These are phyloP conservation scores for Nematodospora anomalae DNA, from an alignment of 1,139 yeast species.

Conservation along the genomic window DNA sequence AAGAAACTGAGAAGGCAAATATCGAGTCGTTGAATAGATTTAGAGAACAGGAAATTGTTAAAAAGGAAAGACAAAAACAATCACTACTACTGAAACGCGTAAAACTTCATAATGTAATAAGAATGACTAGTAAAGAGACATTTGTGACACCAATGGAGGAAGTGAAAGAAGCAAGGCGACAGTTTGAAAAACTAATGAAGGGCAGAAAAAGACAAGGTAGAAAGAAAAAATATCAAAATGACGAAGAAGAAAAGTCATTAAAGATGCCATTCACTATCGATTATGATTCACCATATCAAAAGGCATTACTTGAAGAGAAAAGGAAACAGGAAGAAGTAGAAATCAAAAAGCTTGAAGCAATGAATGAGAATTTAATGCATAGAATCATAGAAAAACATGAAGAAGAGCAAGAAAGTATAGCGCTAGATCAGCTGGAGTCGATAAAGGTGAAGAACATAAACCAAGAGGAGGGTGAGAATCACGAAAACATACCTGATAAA, in stretches of 20 bases:
- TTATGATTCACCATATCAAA: constrained; percentile 34
- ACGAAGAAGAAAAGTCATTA: constrained; percentile 16
- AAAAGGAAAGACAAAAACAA: constrained; percentile 75
- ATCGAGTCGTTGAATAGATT: constrained; percentile 70
- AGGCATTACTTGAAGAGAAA: constrained; percentile 23
- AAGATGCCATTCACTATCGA: constrained; percentile 41
- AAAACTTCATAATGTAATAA: constrained; percentile 55
- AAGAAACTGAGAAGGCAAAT: constrained; percentile 80
- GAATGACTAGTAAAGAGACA: constrained; percentile 46
- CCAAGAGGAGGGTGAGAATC: constrained; percentile 4
- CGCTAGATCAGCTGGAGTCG: constrained; percentile 30
- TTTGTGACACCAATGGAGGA: constrained; percentile 54
- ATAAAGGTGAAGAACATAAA: neutral
- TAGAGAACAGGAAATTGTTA: constrained; percentile 80
- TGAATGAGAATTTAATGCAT: constrained; percentile 10
- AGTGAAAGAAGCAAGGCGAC: constrained; percentile 42
- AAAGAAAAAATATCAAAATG: constrained; percentile 26
- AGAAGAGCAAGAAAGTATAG: constrained; percentile 8
- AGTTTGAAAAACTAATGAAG: constrained; percentile 26
- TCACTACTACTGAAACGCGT: constrained; percentile 64
- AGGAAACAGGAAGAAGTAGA: constrained; percentile 15
- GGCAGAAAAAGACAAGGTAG: constrained; percentile 41
- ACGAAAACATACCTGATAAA: neutral
- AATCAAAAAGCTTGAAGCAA: constrained; percentile 13
- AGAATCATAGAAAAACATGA: constrained; percentile 1